Conservation (phyloP, 805 yeast genomes). For the Kluyveromyces dobzhanskii region DNA sequence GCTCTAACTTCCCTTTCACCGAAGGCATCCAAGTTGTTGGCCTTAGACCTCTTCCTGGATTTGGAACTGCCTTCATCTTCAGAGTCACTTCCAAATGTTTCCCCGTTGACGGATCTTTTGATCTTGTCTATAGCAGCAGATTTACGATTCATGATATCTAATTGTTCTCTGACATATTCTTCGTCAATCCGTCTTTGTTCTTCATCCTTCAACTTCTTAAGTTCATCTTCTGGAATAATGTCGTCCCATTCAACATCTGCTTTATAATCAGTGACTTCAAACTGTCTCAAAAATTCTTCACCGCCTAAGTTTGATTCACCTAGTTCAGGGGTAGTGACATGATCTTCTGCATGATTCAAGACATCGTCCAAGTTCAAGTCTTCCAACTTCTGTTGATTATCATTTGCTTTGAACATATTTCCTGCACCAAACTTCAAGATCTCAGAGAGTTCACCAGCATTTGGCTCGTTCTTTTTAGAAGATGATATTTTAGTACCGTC, state of each 20-base stretch:
- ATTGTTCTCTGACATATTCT: constrained; percentile 77
- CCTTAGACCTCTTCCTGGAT: constrained; percentile 29
- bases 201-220: constrained; percentile 80
- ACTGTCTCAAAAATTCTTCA: constrained; percentile 93
- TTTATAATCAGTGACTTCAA: constrained; percentile 96
- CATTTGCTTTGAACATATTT: constrained; percentile 92
- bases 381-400: constrained; percentile 92
- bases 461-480: constrained; percentile 61
- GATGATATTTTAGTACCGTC: constrained; percentile 46
- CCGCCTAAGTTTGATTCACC: constrained; percentile 98
- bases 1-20: constrained; percentile 84
- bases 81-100: constrained; percentile 34
- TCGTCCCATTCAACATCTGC: constrained; percentile 99
- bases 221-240: constrained; percentile 91
- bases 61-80: constrained; percentile 33
- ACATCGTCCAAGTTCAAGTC: constrained; percentile 94
- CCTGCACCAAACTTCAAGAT: constrained; percentile 98
- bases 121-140: constrained; percentile 63
- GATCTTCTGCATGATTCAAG: constrained; percentile 94
- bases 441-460: constrained; percentile 78
- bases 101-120: constrained; percentile 35
- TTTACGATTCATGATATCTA: constrained; percentile 77
- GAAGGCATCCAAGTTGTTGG: constrained; percentile 45
- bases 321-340: constrained; percentile 87
- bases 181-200: constrained; percentile 85